A percentile compares a stretch with the other conserved stretches of the same genome.
These are phyloP conservation scores for Alternaria novae-zelandiae DNA, from an alignment of 2,329 filamentous ascomycete genomes.

Conservation along the genomic window DNA sequence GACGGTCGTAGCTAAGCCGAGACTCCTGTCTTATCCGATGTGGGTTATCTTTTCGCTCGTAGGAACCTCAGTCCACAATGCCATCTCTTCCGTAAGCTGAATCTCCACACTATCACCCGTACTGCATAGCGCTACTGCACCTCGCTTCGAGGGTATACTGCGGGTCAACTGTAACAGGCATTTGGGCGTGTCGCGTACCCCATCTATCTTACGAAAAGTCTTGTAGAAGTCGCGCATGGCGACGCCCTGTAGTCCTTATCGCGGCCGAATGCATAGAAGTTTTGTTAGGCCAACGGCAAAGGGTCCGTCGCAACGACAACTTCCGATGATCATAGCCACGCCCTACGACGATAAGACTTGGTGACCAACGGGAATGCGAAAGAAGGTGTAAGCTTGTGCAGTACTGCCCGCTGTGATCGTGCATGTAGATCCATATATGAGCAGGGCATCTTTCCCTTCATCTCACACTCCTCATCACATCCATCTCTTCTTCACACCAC, in stretches of 20 bases:
- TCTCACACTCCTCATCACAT: neutral
- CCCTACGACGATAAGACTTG: slow-evolving; percentile 20
- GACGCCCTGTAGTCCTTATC: slow-evolving; percentile 23
- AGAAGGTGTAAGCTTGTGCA: neutral
- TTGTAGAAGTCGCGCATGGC: slow-evolving; percentile 1
- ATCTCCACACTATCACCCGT: slow-evolving; percentile 28
- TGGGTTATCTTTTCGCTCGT: slow-evolving; percentile 8
- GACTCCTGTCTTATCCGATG: neutral
- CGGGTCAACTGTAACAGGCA: slow-evolving; percentile 2
- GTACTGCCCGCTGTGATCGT: neutral
- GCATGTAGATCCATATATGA: slow-evolving; percentile 22
- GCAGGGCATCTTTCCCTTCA: neutral
- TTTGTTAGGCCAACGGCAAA: neutral
- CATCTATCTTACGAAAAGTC: slow-evolving; percentile 6
- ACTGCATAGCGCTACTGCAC: slow-evolving; percentile 28
- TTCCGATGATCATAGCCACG: neutral
- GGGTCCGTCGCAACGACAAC: neutral
- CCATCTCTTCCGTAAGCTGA: slow-evolving; percentile 6
- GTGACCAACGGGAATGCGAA: slow-evolving; percentile 24
- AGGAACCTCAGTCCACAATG: neutral
- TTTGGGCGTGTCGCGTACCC: slow-evolving; percentile 12
- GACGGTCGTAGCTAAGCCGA: neutral
- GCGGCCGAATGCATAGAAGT: slow-evolving; percentile 7
- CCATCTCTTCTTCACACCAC: slow-evolving; percentile 5
- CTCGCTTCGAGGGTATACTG: slow-evolving; percentile 7